phyloP scores from a whole-genome alignment of 306 rosid genomes.

The Cicer chorassanicum region DNA sequence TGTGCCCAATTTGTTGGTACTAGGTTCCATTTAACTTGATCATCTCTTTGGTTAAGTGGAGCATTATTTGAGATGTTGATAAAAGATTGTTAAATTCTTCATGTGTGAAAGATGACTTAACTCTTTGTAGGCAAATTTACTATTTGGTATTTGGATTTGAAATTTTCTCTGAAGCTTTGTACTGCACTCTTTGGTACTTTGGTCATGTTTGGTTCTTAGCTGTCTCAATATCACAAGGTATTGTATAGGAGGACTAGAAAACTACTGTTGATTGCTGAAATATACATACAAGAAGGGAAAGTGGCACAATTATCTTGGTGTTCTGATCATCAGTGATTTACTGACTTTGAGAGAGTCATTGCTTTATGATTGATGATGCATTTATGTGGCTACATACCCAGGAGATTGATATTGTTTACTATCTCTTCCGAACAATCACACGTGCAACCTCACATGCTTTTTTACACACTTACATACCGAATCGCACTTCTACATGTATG shows the following conservation, averaged over 20 bases:
- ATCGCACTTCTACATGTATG: neutral
- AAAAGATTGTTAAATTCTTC: neutral
- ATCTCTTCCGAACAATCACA: neutral
- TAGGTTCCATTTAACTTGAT: neutral
- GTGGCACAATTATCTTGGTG: neutral
- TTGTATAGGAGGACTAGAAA: neutral
- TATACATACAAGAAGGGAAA: neutral
- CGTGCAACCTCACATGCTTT: neutral
- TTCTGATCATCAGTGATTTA: neutral
- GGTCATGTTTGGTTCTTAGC: conserved; percentile 21
- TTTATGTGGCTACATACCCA: neutral
- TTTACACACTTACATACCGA: neutral
- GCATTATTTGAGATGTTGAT: neutral
- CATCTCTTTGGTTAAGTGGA: neutral
- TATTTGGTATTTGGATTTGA: neutral
- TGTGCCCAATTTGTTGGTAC: neutral
- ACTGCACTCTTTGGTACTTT: neutral
- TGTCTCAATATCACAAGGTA: neutral
- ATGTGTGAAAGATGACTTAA: neutral
- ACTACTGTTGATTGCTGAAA: neutral
- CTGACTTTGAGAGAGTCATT: neutral
- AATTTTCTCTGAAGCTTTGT: conserved; percentile 4
- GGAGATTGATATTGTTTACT: neutral
- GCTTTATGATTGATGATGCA: neutral
- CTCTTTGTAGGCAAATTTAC: neutral